Percentiles rank a stretch among this genome's conserved stretches.
Evolutionary conservation across 306 rosid species (phyloP).

Genomic region (Cyamopsis tetragonoloba): DNA sequence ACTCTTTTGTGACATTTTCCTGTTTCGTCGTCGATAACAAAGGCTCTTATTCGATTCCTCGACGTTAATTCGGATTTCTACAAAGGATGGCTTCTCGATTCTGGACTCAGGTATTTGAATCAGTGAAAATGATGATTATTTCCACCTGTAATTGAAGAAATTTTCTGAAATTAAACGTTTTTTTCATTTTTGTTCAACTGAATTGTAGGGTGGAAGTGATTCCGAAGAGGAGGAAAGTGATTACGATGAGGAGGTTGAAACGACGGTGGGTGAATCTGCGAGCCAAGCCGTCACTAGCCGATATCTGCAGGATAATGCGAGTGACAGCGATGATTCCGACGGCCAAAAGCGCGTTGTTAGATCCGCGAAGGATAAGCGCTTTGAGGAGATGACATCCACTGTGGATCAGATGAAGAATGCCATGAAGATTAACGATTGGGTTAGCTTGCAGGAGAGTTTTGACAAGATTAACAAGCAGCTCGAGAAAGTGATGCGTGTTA

Average conservation of each 20-base stretch:
- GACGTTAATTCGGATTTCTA: background rate
- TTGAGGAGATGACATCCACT: constrained; percentile 78
- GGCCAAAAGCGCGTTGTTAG: constrained; percentile 65
- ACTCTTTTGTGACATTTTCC: too few species aligned
- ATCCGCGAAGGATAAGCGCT: constrained; percentile 87
- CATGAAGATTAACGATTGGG: constrained; percentile 96
- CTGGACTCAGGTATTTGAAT: constrained; percentile 41
- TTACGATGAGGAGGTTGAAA: constrained; percentile 47
- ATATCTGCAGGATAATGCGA: constrained; percentile 39
- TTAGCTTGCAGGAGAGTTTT: constrained; percentile 90
- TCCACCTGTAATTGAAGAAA: background rate
- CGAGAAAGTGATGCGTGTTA: constrained; percentile 93
- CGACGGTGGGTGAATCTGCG: constrained; percentile 32
- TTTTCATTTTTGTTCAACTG: background rate
- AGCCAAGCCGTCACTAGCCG: constrained; percentile 26
- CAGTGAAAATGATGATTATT: background rate
- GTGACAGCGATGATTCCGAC: constrained; percentile 74
- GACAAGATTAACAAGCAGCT: constrained; percentile 91
- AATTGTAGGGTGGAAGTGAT: constrained; percentile 64
- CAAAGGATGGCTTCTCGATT: constrained; percentile 36
- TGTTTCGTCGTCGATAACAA: too few species aligned
- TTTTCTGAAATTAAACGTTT: background rate
- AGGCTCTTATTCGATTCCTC: too few species aligned
- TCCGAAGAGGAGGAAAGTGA: constrained; percentile 79
- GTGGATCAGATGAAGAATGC: constrained; percentile 97